Evolutionary conservation across 2,329 filamentous ascomycete genomes (phyloP), one percentile per base, ranked within the genome.

Genomic region (Trichoderma koningiopsis): DNA sequence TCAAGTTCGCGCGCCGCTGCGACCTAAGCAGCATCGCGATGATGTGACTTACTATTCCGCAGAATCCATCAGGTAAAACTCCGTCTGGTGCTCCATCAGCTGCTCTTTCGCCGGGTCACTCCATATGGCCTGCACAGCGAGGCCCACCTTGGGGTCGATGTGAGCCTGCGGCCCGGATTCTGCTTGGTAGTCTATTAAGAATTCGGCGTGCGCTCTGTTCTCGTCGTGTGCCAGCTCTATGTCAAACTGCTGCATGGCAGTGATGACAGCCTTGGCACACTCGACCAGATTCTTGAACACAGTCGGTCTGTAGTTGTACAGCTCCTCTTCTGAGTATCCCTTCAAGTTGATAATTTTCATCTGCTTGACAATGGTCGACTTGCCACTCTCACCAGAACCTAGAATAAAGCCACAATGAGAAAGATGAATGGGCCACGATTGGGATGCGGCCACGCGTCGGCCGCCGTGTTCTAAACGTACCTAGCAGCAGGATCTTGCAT

Each of bases 281-380:
- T 99, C 96, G 74, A 98, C 88, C 70, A 99, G 86, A 80, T 99
- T 99, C 83, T 99, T 99, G 85, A 97, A 99, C 71, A 99, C 94
- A 40, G 96, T 98, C 72, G 97, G 89, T 70, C 96, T 92, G 83
- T 98, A 98, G 79, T 97, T 91, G 76, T 92, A 92, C 61, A 98
- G 86, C 81, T 99, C 96, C 76, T 98, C 95, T 74, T 93, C 89
- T 13, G 93, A 94, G 82, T 99, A 99, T 71, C 96, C 96, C 82
- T 97, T 97, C 76, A 98, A 91, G 78, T 99, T 96, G 77, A 99
- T 98, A 76, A 99, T 99, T 83, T 98, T 99, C 96, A 99, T 99
- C 86, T 99, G 96, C 82, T 99, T 99, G 75, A 99, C 96, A 76
- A 99, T 98, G 11, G 96, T 99, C 70, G 96, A 98, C 83, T 99